A percentile compares a stretch with the other conserved stretches of the same genome.
These are phyloP conservation scores for Sclerotinia glacialis DNA, from an alignment of 2,329 filamentous ascomycete species.

Conservation along the genomic window DNA sequence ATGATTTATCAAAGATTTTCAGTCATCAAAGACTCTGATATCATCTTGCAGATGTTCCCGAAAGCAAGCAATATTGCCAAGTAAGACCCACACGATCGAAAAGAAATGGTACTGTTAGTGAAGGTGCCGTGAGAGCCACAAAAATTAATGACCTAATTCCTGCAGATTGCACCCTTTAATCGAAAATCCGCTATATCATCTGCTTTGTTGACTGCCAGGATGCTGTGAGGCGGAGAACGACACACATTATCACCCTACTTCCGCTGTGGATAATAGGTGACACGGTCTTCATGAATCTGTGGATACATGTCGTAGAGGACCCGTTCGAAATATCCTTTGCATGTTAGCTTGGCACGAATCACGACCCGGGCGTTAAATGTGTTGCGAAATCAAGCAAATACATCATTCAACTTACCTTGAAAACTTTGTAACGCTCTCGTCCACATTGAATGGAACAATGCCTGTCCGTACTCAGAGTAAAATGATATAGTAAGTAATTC, in stretches of 20 bases:
- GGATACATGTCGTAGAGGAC: constrained; percentile 4
- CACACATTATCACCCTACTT: background rate
- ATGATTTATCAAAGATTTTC: constrained; percentile 5
- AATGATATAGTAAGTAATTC: background rate
- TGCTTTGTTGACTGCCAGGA: background rate
- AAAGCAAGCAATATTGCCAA: constrained; percentile 15
- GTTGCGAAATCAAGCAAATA: background rate
- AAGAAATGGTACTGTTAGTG: background rate
- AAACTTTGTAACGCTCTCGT: background rate
- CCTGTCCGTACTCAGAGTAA: background rate
- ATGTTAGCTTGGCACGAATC: background rate
- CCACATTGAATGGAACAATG: background rate
- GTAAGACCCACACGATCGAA: background rate
- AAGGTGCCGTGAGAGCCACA: background rate
- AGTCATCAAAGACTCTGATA: constrained; percentile 17
- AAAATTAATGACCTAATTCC: background rate
- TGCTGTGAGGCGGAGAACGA: background rate
- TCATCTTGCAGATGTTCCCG: constrained; percentile 20
- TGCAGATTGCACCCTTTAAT: background rate
- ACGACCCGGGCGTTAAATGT: background rate
- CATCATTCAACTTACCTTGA: background rate
- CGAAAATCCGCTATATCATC: constrained; percentile 1
- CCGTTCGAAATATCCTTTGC: background rate
- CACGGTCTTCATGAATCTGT: background rate
- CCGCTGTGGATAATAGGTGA: constrained; percentile 1